Evolutionary conservation across 495 filamentous ascomycete genomes (phyloP).

Genomic region (Aspergillus heteromorphus): DNA sequence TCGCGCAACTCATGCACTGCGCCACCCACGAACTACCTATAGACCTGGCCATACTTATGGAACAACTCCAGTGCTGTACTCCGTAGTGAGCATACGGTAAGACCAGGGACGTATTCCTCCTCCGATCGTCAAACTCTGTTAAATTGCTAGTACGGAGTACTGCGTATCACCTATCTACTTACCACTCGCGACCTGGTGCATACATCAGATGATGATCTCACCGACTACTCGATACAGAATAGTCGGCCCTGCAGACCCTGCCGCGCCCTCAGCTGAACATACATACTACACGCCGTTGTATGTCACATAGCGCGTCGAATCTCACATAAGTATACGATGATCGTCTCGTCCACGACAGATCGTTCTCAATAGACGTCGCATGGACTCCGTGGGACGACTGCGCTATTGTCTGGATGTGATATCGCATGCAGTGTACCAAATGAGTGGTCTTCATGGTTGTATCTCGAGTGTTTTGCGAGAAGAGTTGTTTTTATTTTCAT

Average conservation of each 20-base stretch:
- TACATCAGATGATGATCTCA: neutral
- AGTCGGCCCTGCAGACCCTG: neutral
- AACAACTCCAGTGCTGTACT: neutral
- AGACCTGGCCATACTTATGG: neutral
- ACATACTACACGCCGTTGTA: neutral
- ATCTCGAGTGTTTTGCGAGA: no score
- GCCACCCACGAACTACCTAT: neutral
- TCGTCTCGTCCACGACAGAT: neutral
- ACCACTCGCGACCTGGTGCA: neutral
- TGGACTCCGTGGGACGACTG: neutral
- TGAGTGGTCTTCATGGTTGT: neutral
- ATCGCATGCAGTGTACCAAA: neutral
- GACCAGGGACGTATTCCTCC: no score
- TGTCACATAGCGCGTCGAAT: neutral
- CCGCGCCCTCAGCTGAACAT: neutral
- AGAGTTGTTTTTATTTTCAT: no score
- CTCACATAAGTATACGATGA: neutral
- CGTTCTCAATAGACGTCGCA: neutral
- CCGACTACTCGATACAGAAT: neutral
- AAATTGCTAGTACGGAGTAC: no score
- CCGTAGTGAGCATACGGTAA: no score
- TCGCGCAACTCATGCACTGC: neutral
- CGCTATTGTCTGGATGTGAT: neutral
- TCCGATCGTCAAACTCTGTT: no score
- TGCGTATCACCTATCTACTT: no score